These are phyloP conservation scores for Onygenales sp. DNA, from an alignment of 2,329 filamentous ascomycete species.

Conservation along the genomic window DNA sequence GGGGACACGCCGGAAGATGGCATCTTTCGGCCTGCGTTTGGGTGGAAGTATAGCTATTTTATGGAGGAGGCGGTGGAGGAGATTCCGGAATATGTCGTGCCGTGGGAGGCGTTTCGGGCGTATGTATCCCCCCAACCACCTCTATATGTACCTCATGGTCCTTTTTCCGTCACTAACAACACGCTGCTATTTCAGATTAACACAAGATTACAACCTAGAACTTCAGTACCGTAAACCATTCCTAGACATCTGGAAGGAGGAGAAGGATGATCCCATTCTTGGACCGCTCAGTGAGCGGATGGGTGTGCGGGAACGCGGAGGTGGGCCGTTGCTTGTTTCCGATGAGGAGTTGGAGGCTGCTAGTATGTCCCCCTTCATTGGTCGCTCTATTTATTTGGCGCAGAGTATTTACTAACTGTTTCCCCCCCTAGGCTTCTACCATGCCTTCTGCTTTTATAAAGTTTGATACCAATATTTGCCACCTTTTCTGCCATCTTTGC, in stretches of 20 bases:
- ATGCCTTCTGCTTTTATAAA: conserved; percentile 96
- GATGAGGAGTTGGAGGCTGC: conserved; percentile 88
- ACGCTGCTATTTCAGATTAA: conserved; percentile 41
- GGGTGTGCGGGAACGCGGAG: conserved; percentile 69
- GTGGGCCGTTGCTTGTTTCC: conserved; percentile 59
- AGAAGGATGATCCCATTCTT: conserved; percentile 74
- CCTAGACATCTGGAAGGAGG: conserved; percentile 79
- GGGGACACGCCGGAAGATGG: conserved; percentile 75
- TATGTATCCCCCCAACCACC: conserved; percentile 17
- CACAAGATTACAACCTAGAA: conserved; percentile 94
- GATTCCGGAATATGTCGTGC: conserved; percentile 94
- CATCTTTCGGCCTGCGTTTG: conserved; percentile 86
- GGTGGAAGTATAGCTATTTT: conserved; percentile 97
- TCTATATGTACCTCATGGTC: background rate
- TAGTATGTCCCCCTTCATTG: conserved; percentile 32
- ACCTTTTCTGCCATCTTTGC: background rate
- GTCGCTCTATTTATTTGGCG: background rate
- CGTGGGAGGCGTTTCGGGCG: conserved; percentile 94
- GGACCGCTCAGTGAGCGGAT: conserved; percentile 89
- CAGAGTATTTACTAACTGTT: background rate
- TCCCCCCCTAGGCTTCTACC: conserved; percentile 57
- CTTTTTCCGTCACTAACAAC: background rate
- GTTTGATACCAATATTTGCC: conserved; percentile 43
- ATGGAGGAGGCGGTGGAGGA: conserved; percentile 93
- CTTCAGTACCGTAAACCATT: conserved; percentile 90